phyloP scores from a whole-genome alignment of 805 yeast genomes.

The Kluyveromyces dobzhanskii region DNA sequence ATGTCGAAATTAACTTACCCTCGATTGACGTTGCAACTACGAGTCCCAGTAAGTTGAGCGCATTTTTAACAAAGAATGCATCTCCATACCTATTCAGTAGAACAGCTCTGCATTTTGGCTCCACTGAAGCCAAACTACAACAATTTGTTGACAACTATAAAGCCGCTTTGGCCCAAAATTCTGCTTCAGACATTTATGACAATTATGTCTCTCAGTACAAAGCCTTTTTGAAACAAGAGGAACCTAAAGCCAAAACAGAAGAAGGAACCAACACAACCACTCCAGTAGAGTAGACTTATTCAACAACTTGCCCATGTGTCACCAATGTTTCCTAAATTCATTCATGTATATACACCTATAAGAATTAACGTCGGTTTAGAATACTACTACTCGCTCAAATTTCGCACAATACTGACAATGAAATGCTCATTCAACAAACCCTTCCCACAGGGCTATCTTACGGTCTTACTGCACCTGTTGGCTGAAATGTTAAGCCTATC shows the following conservation, averaged over 20 bases:
- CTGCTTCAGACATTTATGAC: slow-evolving; percentile 8
- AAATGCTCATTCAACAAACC: no score
- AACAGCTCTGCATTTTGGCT: slow-evolving; percentile 14
- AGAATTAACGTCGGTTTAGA: no score
- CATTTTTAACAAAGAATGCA: slow-evolving; percentile 12
- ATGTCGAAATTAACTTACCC: slow-evolving; percentile 9
- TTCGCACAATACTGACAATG: no score
- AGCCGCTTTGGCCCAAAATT: slow-evolving; percentile 5
- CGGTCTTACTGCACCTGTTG: no score
- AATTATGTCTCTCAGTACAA: slow-evolving; percentile 2
- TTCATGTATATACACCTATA: no score
- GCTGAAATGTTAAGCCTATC: no score
- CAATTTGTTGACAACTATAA: slow-evolving; percentile 12
- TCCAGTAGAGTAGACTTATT: no score
- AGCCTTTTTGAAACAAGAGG: neutral
- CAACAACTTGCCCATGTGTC: no score
- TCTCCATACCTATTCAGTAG: slow-evolving; percentile 17
- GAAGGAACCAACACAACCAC: neutral
- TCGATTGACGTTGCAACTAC: slow-evolving; percentile 3
- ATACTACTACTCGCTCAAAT: no score
- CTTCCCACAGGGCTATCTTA: no score
- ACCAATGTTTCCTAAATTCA: no score
- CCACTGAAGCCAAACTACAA: slow-evolving; percentile 5
- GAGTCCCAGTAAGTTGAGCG: slow-evolving; percentile 9
- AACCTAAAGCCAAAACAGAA: neutral